Evolutionary conservation across 2,329 filamentous ascomycete genomes (phyloP), one percentile per base, ranked within the genome.

Genomic region (Aurifilum marmelostoma): DNA sequence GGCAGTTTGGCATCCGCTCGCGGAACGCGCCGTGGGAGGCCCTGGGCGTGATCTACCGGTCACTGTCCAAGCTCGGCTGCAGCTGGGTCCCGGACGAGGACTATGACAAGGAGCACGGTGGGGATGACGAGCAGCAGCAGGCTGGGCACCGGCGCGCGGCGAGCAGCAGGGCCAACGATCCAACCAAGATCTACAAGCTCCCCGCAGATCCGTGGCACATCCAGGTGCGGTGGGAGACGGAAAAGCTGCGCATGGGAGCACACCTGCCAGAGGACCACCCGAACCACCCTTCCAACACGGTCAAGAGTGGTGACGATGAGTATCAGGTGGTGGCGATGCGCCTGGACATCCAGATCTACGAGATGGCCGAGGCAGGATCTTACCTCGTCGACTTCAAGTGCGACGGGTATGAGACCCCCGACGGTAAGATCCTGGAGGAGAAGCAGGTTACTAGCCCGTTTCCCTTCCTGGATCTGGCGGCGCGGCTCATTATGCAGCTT

Each of bases 301-400:
- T 82, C n/a, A 80, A 80, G 63, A 78, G 79, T 21, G 77, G 79
- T 2, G 81, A 83, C 63, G 82, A 80, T 16, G 78, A 83, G 60
- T 83, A 88, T 65, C 88, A 93, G 72, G 91, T 92, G 67, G 89
- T 97, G n/a, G 95, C 92, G 77, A 91, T 98, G 76, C 96, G 97
- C 77, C 89, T 99, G 78, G 94, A 97, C 73, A 97, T 99, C 72
- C 96, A 97, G 78, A 90, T 97, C 65, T 97, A 97, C 80, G 91
- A 94, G 77, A 94, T 98, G 83, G 69, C 69, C 16, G 95, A 98
- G 79, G 89, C 90, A 69, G 91, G 92, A 67, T 95, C 96, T 73
- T 98, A 95, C 79, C 90, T 99, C 72, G 96, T 99, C 63, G 96
- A 99, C 79, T 99, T 99, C 85, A 98, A 97, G 79, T 98, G 95